A percentile compares a stretch with the other conserved stretches of the same genome.
Conservation (phyloP, 805 yeast genomes). For the Candida easanensis region DNA sequence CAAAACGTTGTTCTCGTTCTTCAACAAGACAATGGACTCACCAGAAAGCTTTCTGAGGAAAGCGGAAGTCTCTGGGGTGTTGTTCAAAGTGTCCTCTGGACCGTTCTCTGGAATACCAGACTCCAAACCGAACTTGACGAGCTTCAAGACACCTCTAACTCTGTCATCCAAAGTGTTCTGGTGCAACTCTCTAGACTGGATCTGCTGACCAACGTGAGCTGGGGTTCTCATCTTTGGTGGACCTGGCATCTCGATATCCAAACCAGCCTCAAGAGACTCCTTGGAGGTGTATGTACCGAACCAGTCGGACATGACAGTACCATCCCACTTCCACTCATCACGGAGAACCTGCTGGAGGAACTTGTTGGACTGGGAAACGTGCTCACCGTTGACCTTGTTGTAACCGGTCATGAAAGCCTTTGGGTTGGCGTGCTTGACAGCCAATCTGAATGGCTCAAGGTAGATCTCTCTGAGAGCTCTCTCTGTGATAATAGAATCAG, state of each 20-base stretch:
- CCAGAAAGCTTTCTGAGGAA: conserved; percentile 42
- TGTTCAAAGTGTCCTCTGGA: conserved; percentile 31
- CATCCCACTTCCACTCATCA: conserved; percentile 56
- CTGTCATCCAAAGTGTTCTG: conserved; percentile 44
- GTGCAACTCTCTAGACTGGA: conserved; percentile 39
- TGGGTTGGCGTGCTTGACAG: conserved; percentile 51
- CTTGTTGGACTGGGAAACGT: conserved; percentile 45
- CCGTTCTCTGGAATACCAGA: conserved; percentile 34
- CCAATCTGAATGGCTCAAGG: conserved; percentile 60
- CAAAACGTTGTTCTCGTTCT: conserved; percentile 45
- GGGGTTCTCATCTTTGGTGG: conserved; percentile 44
- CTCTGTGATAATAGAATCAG: conserved; percentile 49
- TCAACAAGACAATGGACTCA: conserved; percentile 54
- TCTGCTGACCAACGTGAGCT: conserved; percentile 39
- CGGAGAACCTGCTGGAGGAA: conserved; percentile 47
- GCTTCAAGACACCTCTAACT: conserved; percentile 45
- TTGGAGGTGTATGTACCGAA: conserved; percentile 50
- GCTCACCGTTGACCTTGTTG: conserved; percentile 61
- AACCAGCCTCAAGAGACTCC: conserved; percentile 49
- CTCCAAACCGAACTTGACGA: conserved; percentile 43
- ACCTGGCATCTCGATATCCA: conserved; percentile 70
- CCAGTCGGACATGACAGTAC: conserved; percentile 64
- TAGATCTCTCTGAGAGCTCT: conserved; percentile 66
- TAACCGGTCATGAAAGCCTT: conserved; percentile 59
- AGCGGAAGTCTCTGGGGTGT: conserved; percentile 45